Evolutionary conservation across 73 alveolate species (phyloP), one percentile per base, ranked within the genome.

Genomic region (Halteria grandinella): DNA sequence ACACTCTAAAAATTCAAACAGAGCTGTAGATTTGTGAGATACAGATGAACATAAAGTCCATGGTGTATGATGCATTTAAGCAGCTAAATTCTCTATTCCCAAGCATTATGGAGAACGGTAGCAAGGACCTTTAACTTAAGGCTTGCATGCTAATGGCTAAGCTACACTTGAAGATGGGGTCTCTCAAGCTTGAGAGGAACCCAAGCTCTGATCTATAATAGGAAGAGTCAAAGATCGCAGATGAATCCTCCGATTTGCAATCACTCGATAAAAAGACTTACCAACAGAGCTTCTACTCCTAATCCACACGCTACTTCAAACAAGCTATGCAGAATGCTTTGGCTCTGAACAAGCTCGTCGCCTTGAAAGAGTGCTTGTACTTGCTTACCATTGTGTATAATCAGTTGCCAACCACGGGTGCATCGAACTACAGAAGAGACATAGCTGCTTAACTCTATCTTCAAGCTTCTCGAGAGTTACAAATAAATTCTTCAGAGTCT

Each of bases 311-410:
- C 43, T 66, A 45, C 29, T 25, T 66, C 5, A 2, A 32, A 21
- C 29, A 44, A 25, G 64, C 80, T 24, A 14, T 47, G 14, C 5
- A 41, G n/a, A 4, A 15, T 4, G 63, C 63, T 0, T 14, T 66
- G 2, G 2, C 21, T 14, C 53, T 66, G 17, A 54, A 66, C 10
- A 44, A 44, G 23, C 17, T 66, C 1, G 25, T 20, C 28, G 80
- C 43, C 10, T 45, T 66, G 18, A 8, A 36, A 8, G 63, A 66
- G 51, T 32, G 32, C 10, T 41, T 45, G 17, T 66, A 66, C 28
- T 52, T 66, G 8, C 66, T 66, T 12, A 66, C 80, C 1, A 66
- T 66, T 18, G 47, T 66, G 1, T 66, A 66, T 57, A 66, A 66
- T 47, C 20, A 18, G 29, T 23, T 34, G 8, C 64, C 57, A 1